Conservation (phyloP, 139 green algal species). For the Coelastrella sp. region DNA sequence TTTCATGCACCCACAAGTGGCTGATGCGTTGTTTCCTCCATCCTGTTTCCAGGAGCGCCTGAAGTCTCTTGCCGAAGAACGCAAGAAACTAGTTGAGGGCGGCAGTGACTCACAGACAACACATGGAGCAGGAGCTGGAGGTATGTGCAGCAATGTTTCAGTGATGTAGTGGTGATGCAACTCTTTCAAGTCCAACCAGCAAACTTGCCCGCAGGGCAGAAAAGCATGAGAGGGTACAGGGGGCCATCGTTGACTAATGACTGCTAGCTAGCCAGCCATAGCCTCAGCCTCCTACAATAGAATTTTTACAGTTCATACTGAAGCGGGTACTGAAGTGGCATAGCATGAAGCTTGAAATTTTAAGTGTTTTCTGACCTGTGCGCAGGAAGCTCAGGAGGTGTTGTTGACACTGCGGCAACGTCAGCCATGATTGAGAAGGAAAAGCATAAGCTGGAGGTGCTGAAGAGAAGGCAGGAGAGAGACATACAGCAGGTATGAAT, state of each 20-base stretch:
- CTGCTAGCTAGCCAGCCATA: no score
- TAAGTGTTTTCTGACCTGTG: not conserved
- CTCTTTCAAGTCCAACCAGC: no score
- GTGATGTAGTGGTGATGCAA: no score
- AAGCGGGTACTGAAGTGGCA: no score
- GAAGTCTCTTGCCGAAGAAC: conserved; percentile 71
- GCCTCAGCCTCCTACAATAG: no score
- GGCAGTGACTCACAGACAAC: conserved; percentile 6
- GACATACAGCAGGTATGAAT: conserved; percentile 74
- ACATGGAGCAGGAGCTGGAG: conserved; percentile 1
- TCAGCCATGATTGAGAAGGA: conserved; percentile 77
- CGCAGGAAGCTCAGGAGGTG: not conserved
- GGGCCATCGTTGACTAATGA: no score
- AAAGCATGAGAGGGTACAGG: no score
- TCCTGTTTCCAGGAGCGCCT: conserved; percentile 72
- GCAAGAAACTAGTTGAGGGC: conserved; percentile 70
- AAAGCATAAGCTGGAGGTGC: conserved; percentile 83
- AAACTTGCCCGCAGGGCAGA: no score
- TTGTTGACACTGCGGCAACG: conserved; percentile 10
- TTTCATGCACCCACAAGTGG: no score
- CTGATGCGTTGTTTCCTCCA: no score
- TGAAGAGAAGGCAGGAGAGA: conserved; percentile 81
- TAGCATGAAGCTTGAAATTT: no score
- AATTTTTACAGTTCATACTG: no score
- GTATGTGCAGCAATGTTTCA: not conserved